Conservation (phyloP, 257 asterid genomes). For the Perilla frutescens region DNA sequence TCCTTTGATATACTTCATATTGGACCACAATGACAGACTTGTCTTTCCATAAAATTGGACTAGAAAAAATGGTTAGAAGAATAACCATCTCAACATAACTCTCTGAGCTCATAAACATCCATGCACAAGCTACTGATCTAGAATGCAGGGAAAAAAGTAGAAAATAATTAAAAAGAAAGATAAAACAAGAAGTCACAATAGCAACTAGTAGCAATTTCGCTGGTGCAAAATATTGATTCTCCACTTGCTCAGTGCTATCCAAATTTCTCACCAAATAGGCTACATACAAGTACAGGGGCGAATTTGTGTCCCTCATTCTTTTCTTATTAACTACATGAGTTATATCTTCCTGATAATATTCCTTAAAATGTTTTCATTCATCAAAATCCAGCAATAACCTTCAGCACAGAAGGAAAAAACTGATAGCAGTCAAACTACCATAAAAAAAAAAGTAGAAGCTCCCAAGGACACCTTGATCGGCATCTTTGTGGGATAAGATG, state of each 20-base stretch:
- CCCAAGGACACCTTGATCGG: background rate
- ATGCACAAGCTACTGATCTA: background rate
- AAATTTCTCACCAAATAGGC: background rate
- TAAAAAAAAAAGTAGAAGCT: background rate
- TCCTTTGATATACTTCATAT: background rate
- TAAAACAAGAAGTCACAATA: background rate
- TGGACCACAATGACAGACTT: background rate
- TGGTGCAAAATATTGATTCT: background rate
- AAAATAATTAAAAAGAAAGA: background rate
- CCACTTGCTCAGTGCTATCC: constrained; percentile 19
- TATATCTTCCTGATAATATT: background rate
- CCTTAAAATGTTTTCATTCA: background rate
- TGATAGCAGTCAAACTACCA: background rate
- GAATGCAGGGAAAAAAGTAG: background rate
- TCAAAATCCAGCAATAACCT: background rate
- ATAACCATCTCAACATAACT: background rate
- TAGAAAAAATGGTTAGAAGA: background rate
- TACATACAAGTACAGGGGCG: background rate
- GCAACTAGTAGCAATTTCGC: background rate
- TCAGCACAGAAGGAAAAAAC: background rate
- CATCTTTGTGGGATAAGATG: background rate
- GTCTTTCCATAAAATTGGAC: background rate
- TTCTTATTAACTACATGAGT: background rate
- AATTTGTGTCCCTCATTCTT: background rate
- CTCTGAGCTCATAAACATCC: background rate